A percentile compares a stretch with the other conserved stretches of the same genome.
Conservation (phyloP, 352 stramenopile species). For the Pythium oligandrum region DNA sequence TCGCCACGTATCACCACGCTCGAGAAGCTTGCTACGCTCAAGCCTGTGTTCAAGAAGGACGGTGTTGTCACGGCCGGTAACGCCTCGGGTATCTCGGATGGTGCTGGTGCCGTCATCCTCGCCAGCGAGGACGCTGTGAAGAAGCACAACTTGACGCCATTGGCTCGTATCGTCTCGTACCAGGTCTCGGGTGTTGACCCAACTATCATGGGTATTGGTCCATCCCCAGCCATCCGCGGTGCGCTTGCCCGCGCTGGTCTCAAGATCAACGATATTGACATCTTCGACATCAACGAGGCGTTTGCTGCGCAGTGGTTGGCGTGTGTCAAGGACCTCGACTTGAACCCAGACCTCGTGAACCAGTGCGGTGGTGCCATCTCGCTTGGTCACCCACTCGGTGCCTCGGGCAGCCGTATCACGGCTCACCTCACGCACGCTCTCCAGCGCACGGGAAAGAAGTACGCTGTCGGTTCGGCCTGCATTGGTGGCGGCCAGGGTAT, state of each 20-base stretch:
- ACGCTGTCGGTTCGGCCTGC: constrained; percentile 95
- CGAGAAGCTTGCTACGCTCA: constrained; percentile 89
- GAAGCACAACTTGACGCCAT: constrained; percentile 89
- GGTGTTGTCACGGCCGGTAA: constrained; percentile 96
- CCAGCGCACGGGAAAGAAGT: constrained; percentile 84
- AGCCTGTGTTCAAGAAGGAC: constrained; percentile 97
- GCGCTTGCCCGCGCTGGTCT: constrained; percentile 90
- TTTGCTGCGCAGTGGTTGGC: constrained; percentile 97
- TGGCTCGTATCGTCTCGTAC: constrained; percentile 93
- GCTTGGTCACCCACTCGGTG: constrained; percentile 95
- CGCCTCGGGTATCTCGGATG: constrained; percentile 96
- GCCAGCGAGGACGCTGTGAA: constrained; percentile 92
- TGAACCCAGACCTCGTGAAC: constrained; percentile 93
- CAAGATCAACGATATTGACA: constrained; percentile 92
- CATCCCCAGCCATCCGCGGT: constrained; percentile 91
- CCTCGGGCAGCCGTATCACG: constrained; percentile 91
- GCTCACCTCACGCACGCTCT: constrained; percentile 89
- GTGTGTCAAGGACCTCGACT: constrained; percentile 94
- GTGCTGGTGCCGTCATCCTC: constrained; percentile 92
- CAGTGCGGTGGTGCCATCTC: constrained; percentile 94
- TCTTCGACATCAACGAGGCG: constrained; percentile 99
- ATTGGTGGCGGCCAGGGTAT: constrained; percentile 98
- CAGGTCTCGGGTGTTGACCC: constrained; percentile 93
- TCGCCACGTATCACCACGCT: constrained; percentile 70
- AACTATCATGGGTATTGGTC: constrained; percentile 97